phyloP scores from a whole-genome alignment of 179 eudicot genomes.

The Beta corolliflora region DNA sequence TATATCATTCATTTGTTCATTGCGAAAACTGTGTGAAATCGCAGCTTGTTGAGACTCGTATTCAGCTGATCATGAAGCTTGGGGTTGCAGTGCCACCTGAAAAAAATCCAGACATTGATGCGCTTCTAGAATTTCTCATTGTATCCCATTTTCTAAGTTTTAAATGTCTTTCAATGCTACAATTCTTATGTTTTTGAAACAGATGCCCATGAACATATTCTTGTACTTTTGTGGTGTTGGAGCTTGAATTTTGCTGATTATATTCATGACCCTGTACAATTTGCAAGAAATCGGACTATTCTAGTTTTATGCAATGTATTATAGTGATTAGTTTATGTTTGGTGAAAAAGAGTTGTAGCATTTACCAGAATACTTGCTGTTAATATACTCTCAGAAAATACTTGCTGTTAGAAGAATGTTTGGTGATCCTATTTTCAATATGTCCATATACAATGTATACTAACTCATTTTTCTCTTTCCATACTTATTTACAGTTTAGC shows the following conservation, averaged over 20 bases:
- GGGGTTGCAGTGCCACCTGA: constrained; percentile 41
- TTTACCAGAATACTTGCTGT: not conserved
- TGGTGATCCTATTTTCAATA: not conserved
- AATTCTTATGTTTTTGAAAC: not conserved
- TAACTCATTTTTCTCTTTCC: not conserved
- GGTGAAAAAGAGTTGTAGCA: not conserved
- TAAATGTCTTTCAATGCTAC: not conserved
- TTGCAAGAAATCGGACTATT: not conserved
- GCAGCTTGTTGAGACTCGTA: constrained; percentile 88
- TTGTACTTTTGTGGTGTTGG: not conserved
- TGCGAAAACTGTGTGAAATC: not conserved
- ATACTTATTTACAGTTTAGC: not conserved
- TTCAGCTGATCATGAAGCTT: constrained; percentile 66
- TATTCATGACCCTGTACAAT: not conserved
- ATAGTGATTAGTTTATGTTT: not conserved
- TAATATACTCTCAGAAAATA: not conserved
- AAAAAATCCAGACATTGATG: constrained; percentile 45
- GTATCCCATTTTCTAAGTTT: constrained; percentile 51
- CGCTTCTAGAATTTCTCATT: constrained; percentile 56
- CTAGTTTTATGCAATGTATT: not conserved
- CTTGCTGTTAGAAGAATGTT: not conserved
- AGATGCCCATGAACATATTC: not conserved
- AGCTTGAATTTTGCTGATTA: not conserved
- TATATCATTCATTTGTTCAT: not conserved
- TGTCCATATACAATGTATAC: not conserved